Evolutionary conservation across 164 flowering plant species (phyloP).

Genomic region (Annona squamosa): DNA sequence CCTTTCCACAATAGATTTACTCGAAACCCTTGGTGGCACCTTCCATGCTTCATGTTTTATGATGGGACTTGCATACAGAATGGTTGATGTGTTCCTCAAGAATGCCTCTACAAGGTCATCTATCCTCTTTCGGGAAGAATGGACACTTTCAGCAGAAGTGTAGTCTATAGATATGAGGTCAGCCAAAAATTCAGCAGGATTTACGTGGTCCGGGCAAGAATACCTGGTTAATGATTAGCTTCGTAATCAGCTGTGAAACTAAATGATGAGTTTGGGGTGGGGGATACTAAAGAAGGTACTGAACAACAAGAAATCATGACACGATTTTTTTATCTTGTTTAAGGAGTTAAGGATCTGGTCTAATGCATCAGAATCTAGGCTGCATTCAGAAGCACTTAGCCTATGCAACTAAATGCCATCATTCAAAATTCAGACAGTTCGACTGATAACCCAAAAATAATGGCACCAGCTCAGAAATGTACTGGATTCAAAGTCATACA

Average conservation of each 20-base stretch:
- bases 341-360: not conserved
- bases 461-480: not conserved
- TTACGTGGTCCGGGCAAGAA: constrained; percentile 78
- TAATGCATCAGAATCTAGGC: not conserved
- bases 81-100: constrained; percentile 31
- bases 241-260: not conserved
- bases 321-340: no score
- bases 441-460: not conserved
- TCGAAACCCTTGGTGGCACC: constrained; percentile 15
- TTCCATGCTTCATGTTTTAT: constrained; percentile 17
- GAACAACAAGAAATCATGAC: not conserved
- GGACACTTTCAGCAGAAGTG: constrained; percentile 73
- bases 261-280: not conserved
- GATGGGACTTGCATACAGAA: constrained; percentile 63
- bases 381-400: not conserved
- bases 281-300: not conserved
- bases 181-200: constrained; percentile 98
- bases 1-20: constrained; percentile 28
- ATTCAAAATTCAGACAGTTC: not conserved
- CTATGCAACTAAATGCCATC: not conserved
- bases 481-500: not conserved
- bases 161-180: constrained; percentile 96
- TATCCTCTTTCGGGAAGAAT: constrained; percentile 73
- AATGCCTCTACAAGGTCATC: constrained; percentile 82
- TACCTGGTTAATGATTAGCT: constrained; percentile 41